Base-by-base conservation (phyloP, 345 rosid species). In the Capsella bursapastoris region DNA sequence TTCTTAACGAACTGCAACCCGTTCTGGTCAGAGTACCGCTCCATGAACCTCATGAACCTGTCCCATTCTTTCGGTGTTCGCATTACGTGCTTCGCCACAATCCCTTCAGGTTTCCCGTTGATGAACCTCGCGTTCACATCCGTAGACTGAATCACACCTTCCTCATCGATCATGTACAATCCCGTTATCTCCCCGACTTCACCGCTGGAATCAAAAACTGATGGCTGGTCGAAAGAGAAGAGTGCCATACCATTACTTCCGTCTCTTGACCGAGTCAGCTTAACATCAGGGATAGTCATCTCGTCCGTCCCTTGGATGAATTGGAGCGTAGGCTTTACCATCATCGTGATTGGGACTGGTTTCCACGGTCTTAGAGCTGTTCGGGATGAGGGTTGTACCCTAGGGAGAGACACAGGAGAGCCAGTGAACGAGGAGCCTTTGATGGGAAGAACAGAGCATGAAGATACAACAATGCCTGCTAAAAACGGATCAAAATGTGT, bases 21-120 rank as follows among this genome's bases (percentile, higher is more conserved):
- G 25, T 95, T 91, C 57, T 81, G 92, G 72, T 87, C 83, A 0
- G 97, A 89, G 81, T 92, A 95, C 43, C 93, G 86, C 76, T 95
- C 97, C 97, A 95, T 90, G 83, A 95, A 95, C 79, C 97, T 86
- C 99, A 90, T 92, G 85, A 95, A 92, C 70, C 99, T 83, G 65
- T 92, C 99, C 97, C 99, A 90, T 14, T 91, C 99, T 25, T 84
- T 82, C 0, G 96, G 96, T 0, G 88, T 45, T 51, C 92, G 80
- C 99, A 95, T 95, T 18, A 92, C 25, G 62, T 86, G 91, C 82
- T 86, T 95, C 0, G 99, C 97, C 73, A 91, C 97, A 8, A 95
- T 83, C 67, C 85, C 84, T 0, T 93, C 85, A 2, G 99, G 99
- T 75, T 86, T 95, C 58, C 99, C 97, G 2, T 95, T 90, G 2